Percentiles rank a stretch among this genome's conserved stretches.
phyloP scores from a whole-genome alignment of 83 land plant species.

The Diphasiastrum complanatum region DNA sequence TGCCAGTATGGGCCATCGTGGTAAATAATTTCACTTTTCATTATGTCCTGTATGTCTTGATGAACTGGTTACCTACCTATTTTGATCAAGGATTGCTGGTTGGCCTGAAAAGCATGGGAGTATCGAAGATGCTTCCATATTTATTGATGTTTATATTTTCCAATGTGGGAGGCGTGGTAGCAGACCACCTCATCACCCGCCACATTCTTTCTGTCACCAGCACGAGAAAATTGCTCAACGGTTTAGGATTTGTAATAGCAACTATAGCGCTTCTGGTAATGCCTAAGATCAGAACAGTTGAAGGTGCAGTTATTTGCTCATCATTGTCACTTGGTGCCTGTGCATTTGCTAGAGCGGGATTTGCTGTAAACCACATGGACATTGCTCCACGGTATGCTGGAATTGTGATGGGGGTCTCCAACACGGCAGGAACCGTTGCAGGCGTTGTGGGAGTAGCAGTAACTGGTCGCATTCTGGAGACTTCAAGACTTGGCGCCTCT shows the following conservation, averaged over 20 bases:
- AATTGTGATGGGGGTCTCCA: conserved; percentile 87
- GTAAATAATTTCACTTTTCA: conserved; percentile 84
- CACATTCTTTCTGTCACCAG: conserved; percentile 49
- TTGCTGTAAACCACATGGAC: conserved; percentile 89
- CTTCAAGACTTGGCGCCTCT: conserved; percentile 44
- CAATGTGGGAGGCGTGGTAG: conserved; percentile 75
- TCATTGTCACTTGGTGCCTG: conserved; percentile 62
- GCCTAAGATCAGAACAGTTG: conserved; percentile 46
- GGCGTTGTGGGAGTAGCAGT: conserved; percentile 79
- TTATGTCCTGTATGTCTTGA: conserved; percentile 73
- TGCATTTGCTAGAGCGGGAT: conserved; percentile 76
- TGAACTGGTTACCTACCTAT: conserved; percentile 92
- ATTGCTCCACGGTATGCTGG: conserved; percentile 85
- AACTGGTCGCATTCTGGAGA: conserved; percentile 66
- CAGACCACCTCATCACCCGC: conserved; percentile 59
- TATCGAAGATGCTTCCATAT: conserved; percentile 73
- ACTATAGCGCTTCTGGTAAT: conserved; percentile 56
- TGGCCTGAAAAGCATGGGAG: conserved; percentile 71
- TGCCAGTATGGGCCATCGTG: conserved; percentile 87
- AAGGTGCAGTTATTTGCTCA: conserved; percentile 62
- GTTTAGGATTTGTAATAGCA: conserved; percentile 55
- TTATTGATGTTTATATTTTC: conserved; percentile 82
- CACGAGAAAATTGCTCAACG: conserved; percentile 61
- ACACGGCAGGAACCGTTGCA: conserved; percentile 86
- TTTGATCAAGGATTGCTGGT: conserved; percentile 59